Evolutionary conservation across 257 asterid species (phyloP), one percentile per base, ranked within the genome.

Genomic region (Vinca minor): DNA sequence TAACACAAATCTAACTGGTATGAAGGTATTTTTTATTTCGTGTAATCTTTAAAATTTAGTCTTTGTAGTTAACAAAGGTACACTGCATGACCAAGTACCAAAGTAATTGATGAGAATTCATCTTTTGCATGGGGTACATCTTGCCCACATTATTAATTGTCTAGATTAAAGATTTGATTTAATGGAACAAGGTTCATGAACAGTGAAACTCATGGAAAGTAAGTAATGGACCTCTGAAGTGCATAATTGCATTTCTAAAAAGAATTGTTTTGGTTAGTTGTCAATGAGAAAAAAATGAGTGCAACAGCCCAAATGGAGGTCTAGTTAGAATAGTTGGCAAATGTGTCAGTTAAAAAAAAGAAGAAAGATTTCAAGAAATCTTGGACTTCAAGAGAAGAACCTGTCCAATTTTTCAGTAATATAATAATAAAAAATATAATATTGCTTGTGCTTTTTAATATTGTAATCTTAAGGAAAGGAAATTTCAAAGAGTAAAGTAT

Each of bases 311-410:
- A 83, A 83, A 2, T 84, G 80, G 64, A 79, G 79, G 74, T 75
- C 76, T 77, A n/a, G 78, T 76, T 55, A 75, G 79, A 66, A 81
- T 62, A 81, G 91, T 80, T 87, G 94, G 92, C 89, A 83, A 85
- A 73, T 82, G 89, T 85, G 95, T 85, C 94, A 87, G 95, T 75
- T n/a, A 77, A 73, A 77, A 69, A 65, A 62, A 45, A 38, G 64
- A 66, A 61, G 39, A 62, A 76, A 42, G 74, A 58, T 59, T 23
- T 47, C 68, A 72, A 76, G 74, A 76, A 85, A 83, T 71, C 95
- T 87, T 87, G 88, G 70, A 44, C 69, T 80, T 83, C 85, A 89
- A 89, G 96, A 78, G 91, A 89, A 74, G 86, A 81, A 84, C 91
- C 82, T 79, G 81, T 72, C 70, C 76, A 77, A 76, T 72, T 65